phyloP scores from a whole-genome alignment of 2,329 filamentous ascomycete genomes.

The Stromatinia cepivora region DNA sequence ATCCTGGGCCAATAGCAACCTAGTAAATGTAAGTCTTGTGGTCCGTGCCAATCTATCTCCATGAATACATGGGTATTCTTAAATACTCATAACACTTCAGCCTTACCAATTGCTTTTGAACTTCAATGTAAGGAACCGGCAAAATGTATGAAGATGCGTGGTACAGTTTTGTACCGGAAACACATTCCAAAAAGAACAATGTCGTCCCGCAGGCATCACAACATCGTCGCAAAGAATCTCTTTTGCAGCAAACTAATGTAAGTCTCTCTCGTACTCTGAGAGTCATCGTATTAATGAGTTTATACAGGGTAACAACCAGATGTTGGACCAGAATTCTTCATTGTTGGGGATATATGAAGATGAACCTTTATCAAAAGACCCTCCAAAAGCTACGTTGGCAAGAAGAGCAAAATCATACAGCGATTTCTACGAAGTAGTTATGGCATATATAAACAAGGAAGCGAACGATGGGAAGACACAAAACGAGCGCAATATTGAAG shows the following conservation, averaged over 20 bases:
- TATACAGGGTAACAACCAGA: constrained; percentile 52
- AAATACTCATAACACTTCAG: constrained; percentile 18
- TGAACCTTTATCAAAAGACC: constrained; percentile 54
- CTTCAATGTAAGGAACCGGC: constrained; percentile 13
- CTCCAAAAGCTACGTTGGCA: constrained; percentile 64
- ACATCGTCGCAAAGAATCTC: constrained; percentile 67
- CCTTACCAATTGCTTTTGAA: background rate
- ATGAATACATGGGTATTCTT: constrained; percentile 1
- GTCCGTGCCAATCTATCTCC: constrained; percentile 6
- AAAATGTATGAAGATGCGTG: constrained; percentile 81
- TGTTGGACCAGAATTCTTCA: constrained; percentile 53
- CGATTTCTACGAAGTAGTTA: constrained; percentile 68
- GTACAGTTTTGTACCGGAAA: constrained; percentile 74
- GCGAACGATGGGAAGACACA: constrained; percentile 34
- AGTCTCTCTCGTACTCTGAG: constrained; percentile 35
- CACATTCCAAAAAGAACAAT: constrained; percentile 52
- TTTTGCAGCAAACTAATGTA: constrained; percentile 67
- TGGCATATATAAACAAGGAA: constrained; percentile 55
- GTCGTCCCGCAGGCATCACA: constrained; percentile 46
- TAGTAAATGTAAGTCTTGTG: constrained; percentile 5
- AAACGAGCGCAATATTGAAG: constrained; percentile 39
- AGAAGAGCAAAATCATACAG: constrained; percentile 76
- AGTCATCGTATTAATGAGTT: constrained; percentile 40
- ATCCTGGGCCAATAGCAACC: background rate
- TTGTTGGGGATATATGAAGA: constrained; percentile 62